A percentile compares a stretch with the other conserved stretches of the same genome.
Conservation (phyloP, 2,329 filamentous ascomycete genomes). For the Neonectria ditissima region DNA sequence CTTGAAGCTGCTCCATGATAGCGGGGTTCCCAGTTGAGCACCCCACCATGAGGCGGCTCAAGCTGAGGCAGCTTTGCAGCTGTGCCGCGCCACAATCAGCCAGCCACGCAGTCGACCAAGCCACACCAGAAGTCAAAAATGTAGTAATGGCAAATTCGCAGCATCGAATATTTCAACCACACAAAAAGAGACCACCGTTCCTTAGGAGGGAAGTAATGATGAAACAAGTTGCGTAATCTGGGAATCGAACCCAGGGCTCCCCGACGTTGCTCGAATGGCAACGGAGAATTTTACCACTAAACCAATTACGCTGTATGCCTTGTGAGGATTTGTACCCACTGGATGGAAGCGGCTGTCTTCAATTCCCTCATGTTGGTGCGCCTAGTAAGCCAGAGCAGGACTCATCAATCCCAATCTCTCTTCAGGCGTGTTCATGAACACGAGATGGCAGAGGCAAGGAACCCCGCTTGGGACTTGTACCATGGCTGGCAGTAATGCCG, state of each 20-base stretch:
- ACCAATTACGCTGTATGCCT: slow-evolving; percentile 32
- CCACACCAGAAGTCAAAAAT: slow-evolving; percentile 11
- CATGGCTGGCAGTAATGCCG: slow-evolving; percentile 7
- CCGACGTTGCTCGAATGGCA: slow-evolving; percentile 36
- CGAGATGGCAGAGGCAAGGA: too few relatives aligned
- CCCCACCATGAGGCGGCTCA: slow-evolving; percentile 37
- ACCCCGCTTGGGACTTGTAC: too few relatives aligned
- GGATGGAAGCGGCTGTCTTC: not conserved
- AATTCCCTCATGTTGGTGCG: not conserved
- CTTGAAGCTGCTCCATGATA: slow-evolving; percentile 40
- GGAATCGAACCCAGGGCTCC: slow-evolving; percentile 43
- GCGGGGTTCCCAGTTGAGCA: slow-evolving; percentile 38
- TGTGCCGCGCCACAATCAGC: not conserved
- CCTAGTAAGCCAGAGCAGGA: not conserved
- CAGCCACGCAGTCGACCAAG: slow-evolving; percentile 12
- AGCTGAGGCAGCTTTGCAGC: not conserved
- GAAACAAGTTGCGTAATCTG: slow-evolving; percentile 41
- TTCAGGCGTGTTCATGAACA: too few relatives aligned
- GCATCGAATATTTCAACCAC: not conserved
- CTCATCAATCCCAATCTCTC: not conserved
- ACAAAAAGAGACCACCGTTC: slow-evolving; percentile 4
- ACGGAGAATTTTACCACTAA: slow-evolving; percentile 43
- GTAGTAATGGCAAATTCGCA: slow-evolving; percentile 2
- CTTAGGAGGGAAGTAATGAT: too few relatives aligned
- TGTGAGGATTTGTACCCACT: not conserved